Evolutionary conservation across 805 yeast genomes (phyloP), one percentile per base, ranked within the genome.

Genomic region (Candida mattraensis): DNA sequence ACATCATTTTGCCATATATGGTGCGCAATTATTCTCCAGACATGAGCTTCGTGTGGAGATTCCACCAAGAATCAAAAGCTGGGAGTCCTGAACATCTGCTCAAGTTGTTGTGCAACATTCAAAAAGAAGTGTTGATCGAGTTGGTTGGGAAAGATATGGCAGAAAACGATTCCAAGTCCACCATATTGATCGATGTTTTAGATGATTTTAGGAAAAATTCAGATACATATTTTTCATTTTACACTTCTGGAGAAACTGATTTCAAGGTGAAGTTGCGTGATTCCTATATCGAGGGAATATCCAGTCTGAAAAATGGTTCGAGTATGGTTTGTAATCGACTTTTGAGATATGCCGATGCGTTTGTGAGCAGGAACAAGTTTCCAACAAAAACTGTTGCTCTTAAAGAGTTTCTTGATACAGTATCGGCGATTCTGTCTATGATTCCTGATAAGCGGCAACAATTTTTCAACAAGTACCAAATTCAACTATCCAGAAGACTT

Each of bases 401-500:
- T 7, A 25, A 18, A 3, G 25, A 28, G 9, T 16, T 31, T 16
- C 18, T 30, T 6, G 30, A 34, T 5, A 25, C 32, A 5, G 17
- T 37, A 9, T 20, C 26, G 12, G 17, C 43, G 3, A 33, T 37
- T 12, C 33, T 50, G 17, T 35, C 40, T 1, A 40, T 51, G 39
- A 30, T 49, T 11, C 48, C 53, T 3, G 45, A 43, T 5, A 40
- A 33, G n/a, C 35, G 53, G 18, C 42, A 39, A 15, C 38, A 48
- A 10, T 49, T 51, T 18, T 49, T 51, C 33, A 49, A 51, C 16
- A 47, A 38, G 25, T 51, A 47, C 32, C 46, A 45, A 13, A 44
- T 51, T 12, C 52, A 47, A 20, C 38, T 51, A 2, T 48, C 53
- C 1, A 24, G 38, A 34, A 43, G 55, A 29, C 31, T 49, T 18